Percentiles rank a stretch among this genome's conserved stretches.
These are phyloP conservation scores for Herpetospermum pedunculosum DNA, from an alignment of 306 rosid species.

Conservation along the genomic window DNA sequence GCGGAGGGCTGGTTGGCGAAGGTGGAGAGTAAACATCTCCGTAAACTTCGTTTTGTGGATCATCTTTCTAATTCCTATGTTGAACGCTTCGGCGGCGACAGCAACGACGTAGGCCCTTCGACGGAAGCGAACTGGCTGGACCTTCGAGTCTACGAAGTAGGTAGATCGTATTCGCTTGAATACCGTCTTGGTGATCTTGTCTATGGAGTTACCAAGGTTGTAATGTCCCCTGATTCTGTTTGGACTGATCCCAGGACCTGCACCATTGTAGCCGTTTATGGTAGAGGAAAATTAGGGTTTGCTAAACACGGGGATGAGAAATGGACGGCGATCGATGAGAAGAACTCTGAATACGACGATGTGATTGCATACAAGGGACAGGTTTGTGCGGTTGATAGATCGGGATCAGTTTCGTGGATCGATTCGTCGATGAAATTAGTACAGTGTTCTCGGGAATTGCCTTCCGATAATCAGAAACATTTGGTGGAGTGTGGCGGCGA, in stretches of 20 bases:
- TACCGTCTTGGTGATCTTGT: background rate
- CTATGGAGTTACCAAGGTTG: conserved; percentile 21
- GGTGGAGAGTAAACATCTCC: conserved; percentile 6
- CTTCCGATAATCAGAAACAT: conserved; percentile 42
- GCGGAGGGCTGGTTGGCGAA: conserved; percentile 19
- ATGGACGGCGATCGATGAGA: conserved; percentile 24
- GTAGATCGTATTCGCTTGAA: conserved; percentile 1
- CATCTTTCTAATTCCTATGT: too few relatives aligned
- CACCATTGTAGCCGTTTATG: conserved; percentile 21
- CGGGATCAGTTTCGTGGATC: conserved; percentile 52
- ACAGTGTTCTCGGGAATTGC: conserved; percentile 37
- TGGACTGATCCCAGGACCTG: conserved; percentile 20
- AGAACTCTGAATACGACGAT: conserved; percentile 33
- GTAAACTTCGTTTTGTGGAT: background rate
- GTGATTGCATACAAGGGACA: conserved; percentile 39
- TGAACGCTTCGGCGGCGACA: too few relatives aligned
- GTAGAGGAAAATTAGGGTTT: conserved; percentile 31
- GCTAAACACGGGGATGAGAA: conserved; percentile 24
- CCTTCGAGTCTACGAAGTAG: conserved; percentile 3
- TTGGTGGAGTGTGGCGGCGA: conserved; percentile 51
- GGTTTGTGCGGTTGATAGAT: conserved; percentile 41
- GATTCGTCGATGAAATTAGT: conserved; percentile 26
- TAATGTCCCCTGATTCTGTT: conserved; percentile 24
- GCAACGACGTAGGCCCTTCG: too few relatives aligned
- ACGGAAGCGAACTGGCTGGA: background rate